Percentiles rank a stretch among this genome's conserved stretches.
phyloP scores from a whole-genome alignment of 768 basidiomycete genomes.

The Collybia nuda region DNA sequence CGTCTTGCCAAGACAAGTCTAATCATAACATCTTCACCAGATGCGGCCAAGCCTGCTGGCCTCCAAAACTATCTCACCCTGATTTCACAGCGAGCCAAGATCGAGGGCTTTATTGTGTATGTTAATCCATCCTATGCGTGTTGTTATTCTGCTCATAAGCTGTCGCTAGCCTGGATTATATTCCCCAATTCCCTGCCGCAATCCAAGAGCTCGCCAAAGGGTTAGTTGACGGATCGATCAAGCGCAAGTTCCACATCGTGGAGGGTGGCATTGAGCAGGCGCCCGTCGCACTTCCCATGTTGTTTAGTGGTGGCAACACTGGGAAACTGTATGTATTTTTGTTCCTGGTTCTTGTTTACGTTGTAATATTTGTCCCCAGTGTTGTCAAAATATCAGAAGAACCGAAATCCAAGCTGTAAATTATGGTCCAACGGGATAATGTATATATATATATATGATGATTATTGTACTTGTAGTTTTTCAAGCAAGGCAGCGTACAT shows the following conservation, averaged over 20 bases:
- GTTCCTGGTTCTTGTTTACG: background rate
- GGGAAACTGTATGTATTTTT: conserved; percentile 64
- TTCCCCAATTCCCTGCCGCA: conserved; percentile 54
- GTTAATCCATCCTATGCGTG: conserved; percentile 16
- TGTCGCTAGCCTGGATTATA: conserved; percentile 71
- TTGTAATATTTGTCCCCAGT: conserved; percentile 28
- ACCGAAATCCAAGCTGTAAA: conserved; percentile 33
- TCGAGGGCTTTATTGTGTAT: conserved; percentile 84
- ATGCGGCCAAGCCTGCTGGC: conserved; percentile 59
- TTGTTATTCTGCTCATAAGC: background rate
- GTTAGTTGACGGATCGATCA: conserved; percentile 67
- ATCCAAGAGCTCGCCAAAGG: conserved; percentile 54
- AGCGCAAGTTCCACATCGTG: conserved; percentile 78
- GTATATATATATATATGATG: background rate
- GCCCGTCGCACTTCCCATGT: conserved; percentile 63
- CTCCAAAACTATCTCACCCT: conserved; percentile 66
- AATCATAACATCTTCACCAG: conserved; percentile 28
- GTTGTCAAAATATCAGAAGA: conserved; percentile 60
- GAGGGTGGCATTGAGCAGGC: conserved; percentile 72
- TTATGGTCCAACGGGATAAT: background rate
- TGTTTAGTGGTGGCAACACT: conserved; percentile 76
- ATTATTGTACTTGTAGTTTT: no score
- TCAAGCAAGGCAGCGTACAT: no score
- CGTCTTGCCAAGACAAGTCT: background rate
- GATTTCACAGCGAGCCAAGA: conserved; percentile 74